Base-by-base conservation (phyloP, 768 basidiomycete genomes). In the Tulasnella sp. region DNA sequence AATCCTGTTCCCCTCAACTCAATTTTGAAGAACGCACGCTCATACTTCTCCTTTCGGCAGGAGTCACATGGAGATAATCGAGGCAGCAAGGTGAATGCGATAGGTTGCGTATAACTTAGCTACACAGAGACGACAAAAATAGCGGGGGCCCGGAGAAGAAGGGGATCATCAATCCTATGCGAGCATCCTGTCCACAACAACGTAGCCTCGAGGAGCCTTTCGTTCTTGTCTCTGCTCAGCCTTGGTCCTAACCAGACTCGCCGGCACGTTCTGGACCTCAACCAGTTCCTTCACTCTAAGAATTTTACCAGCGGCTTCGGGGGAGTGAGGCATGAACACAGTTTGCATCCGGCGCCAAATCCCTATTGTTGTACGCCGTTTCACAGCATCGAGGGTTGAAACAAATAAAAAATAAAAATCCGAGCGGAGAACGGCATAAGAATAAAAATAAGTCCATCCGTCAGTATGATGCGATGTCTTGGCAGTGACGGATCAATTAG, bases 281-380 rank as follows among this genome's bases (percentile, higher is more conserved):
- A 97, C 88, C 64, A 98, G 85, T 84, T 98, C 96, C 86, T 97
- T 98, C 76, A 97, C 89, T 31, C 84, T 84, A 69, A 98, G 85
- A 71, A 97, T 95, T 83, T 93, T 93, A 17, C 96, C 96, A 0
- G 94, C 95, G 3, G 88, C 86, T 76, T 91, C 90, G 0, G 90
- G 89, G 0, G 87, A 86, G 80, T 92, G 91, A 3, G 86, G 86
- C 79, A 93, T 91, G 81, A 93, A 94, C 39, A 96, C 94, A 0
- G 91, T 94, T 82, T 94, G 91, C 84, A 91, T 88, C 49, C 94
- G 88, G 76, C 91, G 85, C 82, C 93, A 90, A 71, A 98, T 86
- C 0, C 73, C 73, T 74, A 73, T 25, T 29, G 38, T 58, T n/a
- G 36, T 19, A 11, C 72, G 38, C 31, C 22, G 19, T 9, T 45